These are phyloP conservation scores for Ilex aquifolium DNA, from an alignment of 257 asterid genomes.

Conservation along the genomic window DNA sequence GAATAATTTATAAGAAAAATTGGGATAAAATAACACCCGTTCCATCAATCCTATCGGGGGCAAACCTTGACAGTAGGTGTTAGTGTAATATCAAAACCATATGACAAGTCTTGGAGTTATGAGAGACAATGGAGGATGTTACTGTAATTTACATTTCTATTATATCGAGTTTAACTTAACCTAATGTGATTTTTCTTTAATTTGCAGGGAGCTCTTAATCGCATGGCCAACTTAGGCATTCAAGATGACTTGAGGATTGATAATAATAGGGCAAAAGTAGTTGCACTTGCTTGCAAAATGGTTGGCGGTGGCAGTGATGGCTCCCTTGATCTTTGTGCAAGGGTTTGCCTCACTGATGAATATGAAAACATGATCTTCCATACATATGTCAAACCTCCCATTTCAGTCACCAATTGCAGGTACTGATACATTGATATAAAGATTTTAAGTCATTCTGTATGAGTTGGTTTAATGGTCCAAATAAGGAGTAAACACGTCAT, in stretches of 20 bases:
- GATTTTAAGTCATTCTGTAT: too few relatives aligned
- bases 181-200: neutral
- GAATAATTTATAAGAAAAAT: too few relatives aligned
- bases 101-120: too few relatives aligned
- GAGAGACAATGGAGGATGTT: too few relatives aligned
- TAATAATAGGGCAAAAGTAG: conserved; percentile 53
- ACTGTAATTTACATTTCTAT: too few relatives aligned
- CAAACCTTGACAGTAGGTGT: too few relatives aligned
- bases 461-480: too few relatives aligned
- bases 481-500: neutral
- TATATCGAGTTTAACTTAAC: too few relatives aligned
- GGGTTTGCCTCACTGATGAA: conserved; percentile 87
- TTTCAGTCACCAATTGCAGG: conserved; percentile 82
- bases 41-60: too few relatives aligned
- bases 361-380: conserved; percentile 63
- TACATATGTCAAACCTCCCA: conserved; percentile 65
- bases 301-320: conserved; percentile 97
- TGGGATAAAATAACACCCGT: too few relatives aligned
- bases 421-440: neutral
- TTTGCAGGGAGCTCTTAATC: conserved; percentile 46
- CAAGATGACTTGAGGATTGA: conserved; percentile 76
- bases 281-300: conserved; percentile 86
- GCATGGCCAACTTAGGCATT: conserved; percentile 74
- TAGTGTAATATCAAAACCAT: too few relatives aligned
- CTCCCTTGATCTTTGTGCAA: conserved; percentile 74